Conservation (phyloP, 1,284 basidiomycete genomes). For the Omphalotus olearius region DNA sequence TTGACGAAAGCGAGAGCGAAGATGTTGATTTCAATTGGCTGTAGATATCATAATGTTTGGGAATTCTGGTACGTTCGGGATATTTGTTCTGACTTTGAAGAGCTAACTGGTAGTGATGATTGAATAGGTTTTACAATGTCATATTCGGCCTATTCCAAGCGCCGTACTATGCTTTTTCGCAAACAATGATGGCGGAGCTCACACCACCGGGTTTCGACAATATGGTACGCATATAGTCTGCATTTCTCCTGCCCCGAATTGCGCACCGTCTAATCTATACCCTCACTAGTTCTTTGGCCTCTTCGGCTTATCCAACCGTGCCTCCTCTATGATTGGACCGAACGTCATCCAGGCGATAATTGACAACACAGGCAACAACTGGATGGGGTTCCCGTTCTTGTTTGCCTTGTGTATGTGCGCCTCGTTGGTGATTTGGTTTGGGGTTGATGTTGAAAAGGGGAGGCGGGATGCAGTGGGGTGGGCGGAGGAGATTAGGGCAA, state of each 20-base stretch:
- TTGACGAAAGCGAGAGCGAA: not conserved
- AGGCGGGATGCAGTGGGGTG: constrained; percentile 60
- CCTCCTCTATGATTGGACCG: constrained; percentile 76
- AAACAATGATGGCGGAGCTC: constrained; percentile 86
- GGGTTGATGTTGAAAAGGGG: constrained; percentile 67
- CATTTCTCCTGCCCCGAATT: not conserved
- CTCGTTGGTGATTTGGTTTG: constrained; percentile 69
- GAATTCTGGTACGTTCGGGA: constrained; percentile 63
- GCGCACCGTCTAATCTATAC: not conserved
- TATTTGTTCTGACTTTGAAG: not conserved
- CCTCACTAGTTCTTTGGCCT: constrained; percentile 68
- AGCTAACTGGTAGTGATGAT: not conserved
- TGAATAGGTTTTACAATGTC: constrained; percentile 68
- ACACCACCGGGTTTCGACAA: constrained; percentile 81
- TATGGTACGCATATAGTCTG: constrained; percentile 43
- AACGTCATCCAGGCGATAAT: constrained; percentile 81
- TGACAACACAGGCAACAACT: constrained; percentile 65
- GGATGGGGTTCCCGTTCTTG: constrained; percentile 82
- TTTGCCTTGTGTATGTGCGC: constrained; percentile 67
- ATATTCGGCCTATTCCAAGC: constrained; percentile 84
- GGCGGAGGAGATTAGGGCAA: constrained; percentile 36
- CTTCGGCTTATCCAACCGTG: constrained; percentile 82
- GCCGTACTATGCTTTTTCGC: constrained; percentile 82
- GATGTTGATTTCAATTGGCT: constrained; percentile 4
- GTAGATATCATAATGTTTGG: constrained; percentile 77